A percentile compares a stretch with the other conserved stretches of the same genome.
Evolutionary conservation across 2,329 filamentous ascomycete species (phyloP).

Genomic region (Zopfia rhizophila): DNA sequence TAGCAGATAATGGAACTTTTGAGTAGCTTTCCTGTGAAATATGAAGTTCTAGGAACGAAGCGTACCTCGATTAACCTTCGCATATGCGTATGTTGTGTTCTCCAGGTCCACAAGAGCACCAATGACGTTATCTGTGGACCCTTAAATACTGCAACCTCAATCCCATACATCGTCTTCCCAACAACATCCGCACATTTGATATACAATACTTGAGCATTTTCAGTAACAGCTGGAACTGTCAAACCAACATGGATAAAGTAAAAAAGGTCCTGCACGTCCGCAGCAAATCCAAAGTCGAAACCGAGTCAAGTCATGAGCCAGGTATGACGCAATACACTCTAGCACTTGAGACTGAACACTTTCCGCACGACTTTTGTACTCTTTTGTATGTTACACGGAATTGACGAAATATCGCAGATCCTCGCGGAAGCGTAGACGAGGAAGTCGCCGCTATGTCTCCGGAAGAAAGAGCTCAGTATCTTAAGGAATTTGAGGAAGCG

Average conservation of each 20-base stretch:
- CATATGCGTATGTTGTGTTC: too few relatives aligned
- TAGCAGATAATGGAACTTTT: too few relatives aligned
- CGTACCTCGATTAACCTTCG: too few relatives aligned
- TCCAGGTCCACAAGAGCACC: too few relatives aligned
- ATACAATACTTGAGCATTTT: slow-evolving; percentile 3
- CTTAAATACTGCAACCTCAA: too few relatives aligned
- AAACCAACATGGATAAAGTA: slow-evolving; percentile 42
- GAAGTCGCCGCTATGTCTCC: slow-evolving; percentile 46
- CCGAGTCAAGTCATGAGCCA: slow-evolving; percentile 25
- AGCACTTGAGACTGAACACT: slow-evolving; percentile 12
- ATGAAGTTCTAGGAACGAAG: too few relatives aligned
- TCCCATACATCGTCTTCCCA: too few relatives aligned
- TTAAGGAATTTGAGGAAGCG: slow-evolving; percentile 49
- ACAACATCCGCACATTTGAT: background rate
- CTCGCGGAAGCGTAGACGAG: slow-evolving; percentile 44
- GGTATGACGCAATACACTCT: slow-evolving; percentile 25
- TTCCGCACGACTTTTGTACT: slow-evolving; percentile 5
- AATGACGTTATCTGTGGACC: too few relatives aligned
- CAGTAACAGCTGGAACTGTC: background rate
- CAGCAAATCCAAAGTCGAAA: slow-evolving; percentile 43
- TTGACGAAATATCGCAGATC: slow-evolving; percentile 26
- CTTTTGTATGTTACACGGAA: slow-evolving; percentile 2
- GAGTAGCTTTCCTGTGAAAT: too few relatives aligned
- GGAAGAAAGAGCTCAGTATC: slow-evolving; percentile 45
- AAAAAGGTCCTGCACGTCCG: slow-evolving; percentile 50